Evolutionary conservation across 768 basidiomycete species (phyloP).

Genomic region (Collybiopsis confluens): DNA sequence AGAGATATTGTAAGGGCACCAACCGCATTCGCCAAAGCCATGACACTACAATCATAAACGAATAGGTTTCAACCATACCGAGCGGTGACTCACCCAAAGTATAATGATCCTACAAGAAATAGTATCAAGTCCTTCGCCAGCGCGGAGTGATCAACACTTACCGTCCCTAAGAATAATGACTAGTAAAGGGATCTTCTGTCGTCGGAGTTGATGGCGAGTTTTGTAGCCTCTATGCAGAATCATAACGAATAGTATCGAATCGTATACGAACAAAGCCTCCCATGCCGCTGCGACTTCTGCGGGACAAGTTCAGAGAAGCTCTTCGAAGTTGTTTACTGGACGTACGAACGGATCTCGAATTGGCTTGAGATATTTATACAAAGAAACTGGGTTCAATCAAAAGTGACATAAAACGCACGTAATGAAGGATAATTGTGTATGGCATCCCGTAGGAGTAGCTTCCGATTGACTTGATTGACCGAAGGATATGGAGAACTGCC

Average conservation of each 20-base stretch:
- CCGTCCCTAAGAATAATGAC: neutral
- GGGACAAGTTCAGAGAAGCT: neutral
- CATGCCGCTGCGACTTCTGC: neutral
- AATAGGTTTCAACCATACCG: neutral
- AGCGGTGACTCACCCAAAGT: neutral
- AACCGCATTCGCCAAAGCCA: neutral
- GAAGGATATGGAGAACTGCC: slow-evolving; percentile 5
- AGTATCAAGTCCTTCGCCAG: neutral
- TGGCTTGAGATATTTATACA: neutral
- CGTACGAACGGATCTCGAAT: neutral
- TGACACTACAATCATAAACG: neutral
- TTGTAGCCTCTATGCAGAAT: neutral
- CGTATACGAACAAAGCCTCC: slow-evolving; percentile 4
- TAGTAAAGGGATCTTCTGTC: neutral
- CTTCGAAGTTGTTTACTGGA: neutral
- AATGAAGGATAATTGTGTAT: neutral
- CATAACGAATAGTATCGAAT: neutral
- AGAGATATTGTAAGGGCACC: no score
- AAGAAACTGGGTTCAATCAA: no score
- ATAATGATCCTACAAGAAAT: neutral
- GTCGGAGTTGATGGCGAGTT: neutral
- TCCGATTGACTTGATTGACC: slow-evolving; percentile 5
- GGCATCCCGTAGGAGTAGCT: slow-evolving; percentile 2
- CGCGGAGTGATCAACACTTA: neutral
- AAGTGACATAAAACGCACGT: neutral